Conservation (phyloP, 441 rosid genomes). For the Sinapis alba region DNA sequence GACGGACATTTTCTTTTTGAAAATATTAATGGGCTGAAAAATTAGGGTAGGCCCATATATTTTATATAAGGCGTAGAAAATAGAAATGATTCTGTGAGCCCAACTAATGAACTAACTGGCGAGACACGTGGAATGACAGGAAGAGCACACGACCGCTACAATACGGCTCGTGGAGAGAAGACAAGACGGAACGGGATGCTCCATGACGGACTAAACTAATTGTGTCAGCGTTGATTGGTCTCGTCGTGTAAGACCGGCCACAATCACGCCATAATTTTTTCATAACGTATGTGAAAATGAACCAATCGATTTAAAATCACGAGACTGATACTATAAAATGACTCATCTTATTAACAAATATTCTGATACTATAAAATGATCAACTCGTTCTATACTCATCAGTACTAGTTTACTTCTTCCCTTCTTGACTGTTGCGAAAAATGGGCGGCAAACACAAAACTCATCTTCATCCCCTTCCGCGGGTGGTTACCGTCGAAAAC, state of each 20-base stretch:
- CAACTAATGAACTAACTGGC: not conserved
- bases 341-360: slow-evolving; percentile 14
- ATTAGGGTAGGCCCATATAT: not conserved
- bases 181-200: slow-evolving; percentile 20
- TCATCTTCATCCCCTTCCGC: slow-evolving; percentile 37
- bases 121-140: slow-evolving; percentile 7
- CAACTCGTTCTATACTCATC: slow-evolving; percentile 26
- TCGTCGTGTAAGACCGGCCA: slow-evolving; percentile 32
- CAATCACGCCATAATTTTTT: slow-evolving; percentile 15
- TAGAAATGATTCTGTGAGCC: not conserved
- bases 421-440: slow-evolving; percentile 3
- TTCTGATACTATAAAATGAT: slow-evolving; percentile 9
- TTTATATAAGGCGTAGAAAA: not conserved
- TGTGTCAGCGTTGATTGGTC: slow-evolving; percentile 30
- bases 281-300: not conserved
- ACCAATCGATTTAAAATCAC: not conserved
- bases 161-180: slow-evolving; percentile 20
- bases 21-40: not conserved
- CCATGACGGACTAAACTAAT: slow-evolving; percentile 29
- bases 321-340: slow-evolving; percentile 28
- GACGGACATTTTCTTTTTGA: too few species aligned
- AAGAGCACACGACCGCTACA: slow-evolving; percentile 19
- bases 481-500: slow-evolving; percentile 14
- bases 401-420: slow-evolving; percentile 44
- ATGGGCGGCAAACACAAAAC: slow-evolving; percentile 49